Conservation (phyloP, 331 rosid species). For the Quercus phellos region DNA sequence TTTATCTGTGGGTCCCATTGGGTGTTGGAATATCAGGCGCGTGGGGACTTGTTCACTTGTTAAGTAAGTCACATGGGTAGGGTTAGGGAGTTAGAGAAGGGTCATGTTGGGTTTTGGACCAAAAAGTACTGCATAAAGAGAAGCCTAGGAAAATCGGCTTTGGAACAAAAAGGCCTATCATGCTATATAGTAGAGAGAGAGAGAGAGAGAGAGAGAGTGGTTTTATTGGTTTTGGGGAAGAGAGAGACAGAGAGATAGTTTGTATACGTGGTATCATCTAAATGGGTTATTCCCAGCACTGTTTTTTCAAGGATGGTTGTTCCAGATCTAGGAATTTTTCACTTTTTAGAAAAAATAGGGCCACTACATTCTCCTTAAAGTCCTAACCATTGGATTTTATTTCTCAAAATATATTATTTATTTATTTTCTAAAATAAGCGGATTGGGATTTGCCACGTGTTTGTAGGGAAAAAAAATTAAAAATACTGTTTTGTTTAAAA, state of each 20-base stretch:
- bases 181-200: not conserved
- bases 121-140: not conserved
- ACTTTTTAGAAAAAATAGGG: not conserved
- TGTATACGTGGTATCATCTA: slow-evolving; percentile 9
- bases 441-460: not conserved
- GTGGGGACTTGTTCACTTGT: not conserved
- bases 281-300: not conserved
- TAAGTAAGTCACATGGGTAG: not conserved
- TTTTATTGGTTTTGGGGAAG: not conserved
- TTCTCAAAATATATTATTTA: not conserved
- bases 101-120: not conserved
- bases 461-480: too few relatives aligned
- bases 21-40: not conserved
- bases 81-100: not conserved
- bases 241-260: not conserved
- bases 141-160: not conserved
- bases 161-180: not conserved
- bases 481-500: too few relatives aligned
- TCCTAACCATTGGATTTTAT: not conserved
- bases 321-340: slow-evolving; percentile 14
- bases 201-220: too few relatives aligned
- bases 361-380: slow-evolving; percentile 19
- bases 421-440: not conserved
- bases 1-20: not conserved
- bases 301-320: slow-evolving; percentile 28